Evolutionary conservation across 306 rosid species (phyloP).

Genomic region (Prunus fruticosa): DNA sequence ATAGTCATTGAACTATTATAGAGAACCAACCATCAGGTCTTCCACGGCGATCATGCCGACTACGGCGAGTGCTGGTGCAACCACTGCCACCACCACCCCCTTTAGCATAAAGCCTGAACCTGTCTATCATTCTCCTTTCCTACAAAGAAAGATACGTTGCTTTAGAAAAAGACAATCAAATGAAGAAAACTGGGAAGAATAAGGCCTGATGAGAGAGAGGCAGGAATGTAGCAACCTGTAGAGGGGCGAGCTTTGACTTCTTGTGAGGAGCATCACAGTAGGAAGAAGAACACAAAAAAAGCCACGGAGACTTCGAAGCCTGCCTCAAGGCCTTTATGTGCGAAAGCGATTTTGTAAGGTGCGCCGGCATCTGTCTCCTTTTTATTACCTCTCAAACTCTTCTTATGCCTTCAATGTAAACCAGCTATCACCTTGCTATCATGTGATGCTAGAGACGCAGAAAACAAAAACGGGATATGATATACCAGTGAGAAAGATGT

Average conservation of each 20-base stretch:
- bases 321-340: slow-evolving; percentile 38
- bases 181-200: not conserved
- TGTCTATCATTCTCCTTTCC: slow-evolving; percentile 93
- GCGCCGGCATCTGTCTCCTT: slow-evolving; percentile 43
- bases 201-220: slow-evolving; percentile 2
- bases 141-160: slow-evolving; percentile 16
- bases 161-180: not conserved
- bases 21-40: slow-evolving; percentile 62
- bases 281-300: slow-evolving; percentile 30
- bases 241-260: slow-evolving; percentile 79
- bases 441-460: slow-evolving; percentile 19
- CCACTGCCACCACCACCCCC: slow-evolving; percentile 95
- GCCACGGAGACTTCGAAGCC: slow-evolving; percentile 46
- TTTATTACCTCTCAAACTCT: slow-evolving; percentile 19
- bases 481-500: not conserved
- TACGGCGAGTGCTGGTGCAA: slow-evolving; percentile 67
- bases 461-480: not conserved
- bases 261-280: slow-evolving; percentile 48
- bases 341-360: slow-evolving; percentile 35
- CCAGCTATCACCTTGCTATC: slow-evolving; percentile 10
- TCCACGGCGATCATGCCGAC: slow-evolving; percentile 58
- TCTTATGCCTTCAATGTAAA: slow-evolving; percentile 6
- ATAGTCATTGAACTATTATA: not conserved
- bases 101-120: slow-evolving; percentile 64
- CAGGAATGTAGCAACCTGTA: slow-evolving; percentile 51